Conservation (phyloP, 768 basidiomycete species). For the Fibroporia radiculosa region DNA sequence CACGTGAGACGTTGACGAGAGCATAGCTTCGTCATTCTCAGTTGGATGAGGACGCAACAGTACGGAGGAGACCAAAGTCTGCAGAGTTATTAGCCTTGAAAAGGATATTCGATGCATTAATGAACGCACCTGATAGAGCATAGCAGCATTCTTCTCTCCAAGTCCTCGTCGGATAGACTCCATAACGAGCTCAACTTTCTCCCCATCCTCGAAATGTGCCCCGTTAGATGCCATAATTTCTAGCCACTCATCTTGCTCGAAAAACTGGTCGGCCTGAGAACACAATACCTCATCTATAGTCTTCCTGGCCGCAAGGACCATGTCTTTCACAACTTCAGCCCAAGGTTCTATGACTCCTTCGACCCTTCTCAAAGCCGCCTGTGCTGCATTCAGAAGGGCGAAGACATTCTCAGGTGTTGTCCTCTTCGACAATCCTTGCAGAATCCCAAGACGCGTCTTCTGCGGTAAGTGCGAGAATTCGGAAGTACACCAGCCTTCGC, state of each 20-base stretch:
- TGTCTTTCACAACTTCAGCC: constrained; percentile 59
- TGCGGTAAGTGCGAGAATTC: constrained; percentile 71
- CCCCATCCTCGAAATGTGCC: constrained; percentile 66
- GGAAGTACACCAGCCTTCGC: constrained; percentile 79
- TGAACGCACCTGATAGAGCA: constrained; percentile 65
- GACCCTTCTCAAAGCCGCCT: constrained; percentile 51
- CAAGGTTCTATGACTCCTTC: constrained; percentile 57
- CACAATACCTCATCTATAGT: constrained; percentile 56
- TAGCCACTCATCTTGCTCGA: constrained; percentile 63
- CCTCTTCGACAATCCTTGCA: constrained; percentile 67
- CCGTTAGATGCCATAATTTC: constrained; percentile 71
- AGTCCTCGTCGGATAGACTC: constrained; percentile 54
- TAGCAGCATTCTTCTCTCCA: constrained; percentile 53
- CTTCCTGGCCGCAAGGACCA: constrained; percentile 58
- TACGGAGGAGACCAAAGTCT: constrained; percentile 70
- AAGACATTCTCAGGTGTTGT: constrained; percentile 65
- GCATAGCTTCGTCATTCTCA: constrained; percentile 50
- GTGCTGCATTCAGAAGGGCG: constrained; percentile 57
- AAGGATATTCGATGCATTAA: not conserved
- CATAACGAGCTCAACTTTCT: constrained; percentile 74
- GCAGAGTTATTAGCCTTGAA: not conserved
- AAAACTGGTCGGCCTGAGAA: constrained; percentile 52
- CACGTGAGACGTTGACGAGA: constrained; percentile 63
- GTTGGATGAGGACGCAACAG: constrained; percentile 61
- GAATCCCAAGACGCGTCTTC: constrained; percentile 55